Evolutionary conservation across 2,329 filamentous ascomycete genomes (phyloP).

Genomic region (Talaromyces piceae): DNA sequence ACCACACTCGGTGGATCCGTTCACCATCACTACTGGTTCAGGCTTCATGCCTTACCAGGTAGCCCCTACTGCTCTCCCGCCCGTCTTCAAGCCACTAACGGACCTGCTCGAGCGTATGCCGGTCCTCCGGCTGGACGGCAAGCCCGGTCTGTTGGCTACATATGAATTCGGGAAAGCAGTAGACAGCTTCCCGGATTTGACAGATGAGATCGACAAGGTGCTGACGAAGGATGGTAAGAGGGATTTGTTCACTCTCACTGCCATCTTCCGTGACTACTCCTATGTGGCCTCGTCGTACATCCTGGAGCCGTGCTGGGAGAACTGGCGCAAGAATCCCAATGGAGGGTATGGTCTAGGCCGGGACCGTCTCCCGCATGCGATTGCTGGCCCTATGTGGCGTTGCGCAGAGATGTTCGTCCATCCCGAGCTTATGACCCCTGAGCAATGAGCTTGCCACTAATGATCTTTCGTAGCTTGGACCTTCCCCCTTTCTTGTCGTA

Average conservation of each 20-base stretch:
- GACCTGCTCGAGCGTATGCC: constrained; percentile 70
- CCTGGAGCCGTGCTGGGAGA: constrained; percentile 82
- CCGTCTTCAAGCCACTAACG: constrained; percentile 65
- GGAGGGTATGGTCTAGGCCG: constrained; percentile 72
- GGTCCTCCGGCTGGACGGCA: constrained; percentile 64
- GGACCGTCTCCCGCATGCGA: constrained; percentile 62
- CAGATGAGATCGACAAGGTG: constrained; percentile 63
- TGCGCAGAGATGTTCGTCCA: constrained; percentile 76
- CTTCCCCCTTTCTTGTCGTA: constrained; percentile 94
- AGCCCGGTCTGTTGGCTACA: constrained; percentile 67
- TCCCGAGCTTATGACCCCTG: constrained; percentile 1
- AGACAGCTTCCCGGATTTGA: constrained; percentile 70
- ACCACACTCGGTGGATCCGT: constrained; percentile 37
- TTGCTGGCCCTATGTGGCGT: constrained; percentile 74
- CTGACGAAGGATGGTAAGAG: constrained; percentile 42
- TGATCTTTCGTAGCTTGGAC: constrained; percentile 47
- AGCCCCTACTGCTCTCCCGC: constrained; percentile 50
- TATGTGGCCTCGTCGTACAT: constrained; percentile 86
- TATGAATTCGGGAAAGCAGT: constrained; percentile 70
- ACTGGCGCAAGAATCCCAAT: constrained; percentile 50
- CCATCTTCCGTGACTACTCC: constrained; percentile 83
- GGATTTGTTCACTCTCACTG: constrained; percentile 73
- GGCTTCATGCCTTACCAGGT: constrained; percentile 38
- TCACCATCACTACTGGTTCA: constrained; percentile 41
- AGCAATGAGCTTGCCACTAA: not conserved